Percentiles rank a stretch among this genome's conserved stretches.
Evolutionary conservation across 495 filamentous ascomycete species (phyloP).

Genomic region (Podospora sp.): DNA sequence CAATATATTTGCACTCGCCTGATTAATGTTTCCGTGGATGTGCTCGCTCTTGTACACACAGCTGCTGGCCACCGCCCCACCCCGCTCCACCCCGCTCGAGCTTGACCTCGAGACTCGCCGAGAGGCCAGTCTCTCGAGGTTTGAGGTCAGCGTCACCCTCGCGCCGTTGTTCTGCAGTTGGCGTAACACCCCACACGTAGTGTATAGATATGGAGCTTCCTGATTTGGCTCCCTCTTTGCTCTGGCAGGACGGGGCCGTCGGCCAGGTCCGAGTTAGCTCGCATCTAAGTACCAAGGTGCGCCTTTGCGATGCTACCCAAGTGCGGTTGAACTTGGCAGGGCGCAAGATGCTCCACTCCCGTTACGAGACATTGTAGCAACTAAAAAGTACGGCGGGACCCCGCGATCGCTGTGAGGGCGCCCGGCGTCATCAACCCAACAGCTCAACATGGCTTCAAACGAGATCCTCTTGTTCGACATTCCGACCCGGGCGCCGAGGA

Average conservation of each 20-base stretch:
- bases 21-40: neutral
- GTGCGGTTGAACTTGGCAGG: neutral
- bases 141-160: neutral
- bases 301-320: neutral
- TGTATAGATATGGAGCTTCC: neutral
- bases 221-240: neutral
- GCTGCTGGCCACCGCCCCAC: no score
- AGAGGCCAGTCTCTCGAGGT: no score
- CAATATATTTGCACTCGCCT: no score
- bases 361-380: neutral
- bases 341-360: neutral
- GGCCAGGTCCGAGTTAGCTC: slow-evolving; percentile 6
- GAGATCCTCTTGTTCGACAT: slow-evolving; percentile 59
- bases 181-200: neutral
- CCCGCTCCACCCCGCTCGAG: no score
- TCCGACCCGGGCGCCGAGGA: slow-evolving; percentile 47
- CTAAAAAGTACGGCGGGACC: neutral
- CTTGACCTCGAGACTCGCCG: no score
- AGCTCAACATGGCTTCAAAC: slow-evolving; percentile 20
- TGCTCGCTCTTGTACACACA: no score
- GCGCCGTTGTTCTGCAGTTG: neutral
- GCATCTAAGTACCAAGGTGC: neutral
- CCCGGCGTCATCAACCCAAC: neutral
- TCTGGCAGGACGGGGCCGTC: neutral
- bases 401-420: neutral